phyloP scores from a whole-genome alignment of 2,329 filamentous ascomycete species.

The Colletotrichum chlorophyti region DNA sequence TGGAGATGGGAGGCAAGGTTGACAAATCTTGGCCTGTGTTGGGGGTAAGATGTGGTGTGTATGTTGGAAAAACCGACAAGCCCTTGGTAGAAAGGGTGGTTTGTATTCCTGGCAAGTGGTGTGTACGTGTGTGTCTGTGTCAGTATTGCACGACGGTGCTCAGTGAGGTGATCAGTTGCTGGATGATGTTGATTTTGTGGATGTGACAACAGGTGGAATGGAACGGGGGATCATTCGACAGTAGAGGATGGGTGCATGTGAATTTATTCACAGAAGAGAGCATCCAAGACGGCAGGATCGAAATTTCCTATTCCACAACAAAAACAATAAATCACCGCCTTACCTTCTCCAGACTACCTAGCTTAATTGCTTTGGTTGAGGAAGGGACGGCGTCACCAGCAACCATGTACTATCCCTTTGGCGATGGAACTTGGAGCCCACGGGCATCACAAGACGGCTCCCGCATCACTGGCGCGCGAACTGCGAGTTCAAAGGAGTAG shows the following conservation, averaged over 20 bases:
- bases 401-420: no score
- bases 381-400: no score
- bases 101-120: background rate
- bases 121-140: no score
- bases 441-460: no score
- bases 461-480: conserved; percentile 7
- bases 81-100: background rate
- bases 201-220: conserved; percentile 6
- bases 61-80: no score
- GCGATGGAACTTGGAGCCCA: no score
- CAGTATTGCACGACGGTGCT: no score
- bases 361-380: no score
- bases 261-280: conserved; percentile 7
- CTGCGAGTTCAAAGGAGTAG: background rate
- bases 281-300: conserved; percentile 1
- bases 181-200: conserved; percentile 8
- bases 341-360: no score
- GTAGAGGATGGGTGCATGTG: background rate
- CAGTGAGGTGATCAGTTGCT: background rate
- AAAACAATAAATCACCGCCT: no score
- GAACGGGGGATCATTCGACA: background rate
- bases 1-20: no score
- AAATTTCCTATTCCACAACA: background rate
- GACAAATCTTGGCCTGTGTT: conserved; percentile 7
- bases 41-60: background rate